Conservation (phyloP, 306 rosid genomes). For the Ormosia semicastrata region DNA sequence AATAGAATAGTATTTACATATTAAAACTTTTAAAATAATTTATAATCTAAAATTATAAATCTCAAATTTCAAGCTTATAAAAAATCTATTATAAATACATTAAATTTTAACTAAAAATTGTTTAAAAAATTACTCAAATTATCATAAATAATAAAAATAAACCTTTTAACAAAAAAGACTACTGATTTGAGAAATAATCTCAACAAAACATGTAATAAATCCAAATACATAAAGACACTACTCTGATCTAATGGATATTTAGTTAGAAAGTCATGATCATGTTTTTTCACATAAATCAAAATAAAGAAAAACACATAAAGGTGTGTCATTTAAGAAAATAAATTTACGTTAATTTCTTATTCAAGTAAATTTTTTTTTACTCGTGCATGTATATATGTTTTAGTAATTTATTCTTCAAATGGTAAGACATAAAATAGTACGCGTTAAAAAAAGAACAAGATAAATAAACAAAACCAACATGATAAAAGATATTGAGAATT, state of each 20-base stretch:
- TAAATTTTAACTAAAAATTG: too few species aligned
- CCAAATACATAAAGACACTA: background rate
- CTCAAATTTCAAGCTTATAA: too few species aligned
- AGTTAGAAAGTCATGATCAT: conserved; percentile 2
- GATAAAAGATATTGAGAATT: background rate
- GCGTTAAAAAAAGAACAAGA: background rate
- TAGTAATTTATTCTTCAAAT: background rate
- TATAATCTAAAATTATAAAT: too few species aligned
- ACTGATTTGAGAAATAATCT: too few species aligned
- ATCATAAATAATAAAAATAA: too few species aligned
- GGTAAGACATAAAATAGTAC: too few species aligned
- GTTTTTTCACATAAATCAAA: background rate
- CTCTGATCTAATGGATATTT: background rate
- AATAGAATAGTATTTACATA: too few species aligned
- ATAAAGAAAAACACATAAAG: background rate
- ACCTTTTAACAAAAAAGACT: too few species aligned
- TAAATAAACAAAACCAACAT: background rate
- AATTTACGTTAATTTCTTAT: background rate
- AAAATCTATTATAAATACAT: too few species aligned
- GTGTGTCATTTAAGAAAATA: background rate
- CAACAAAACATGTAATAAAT: background rate
- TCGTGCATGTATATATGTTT: too few species aligned
- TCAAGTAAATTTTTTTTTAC: background rate
- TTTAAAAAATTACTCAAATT: too few species aligned
- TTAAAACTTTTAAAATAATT: too few species aligned